These are phyloP conservation scores for Petasospora fabianii DNA, from an alignment of 1,139 yeast genomes.

Conservation along the genomic window DNA sequence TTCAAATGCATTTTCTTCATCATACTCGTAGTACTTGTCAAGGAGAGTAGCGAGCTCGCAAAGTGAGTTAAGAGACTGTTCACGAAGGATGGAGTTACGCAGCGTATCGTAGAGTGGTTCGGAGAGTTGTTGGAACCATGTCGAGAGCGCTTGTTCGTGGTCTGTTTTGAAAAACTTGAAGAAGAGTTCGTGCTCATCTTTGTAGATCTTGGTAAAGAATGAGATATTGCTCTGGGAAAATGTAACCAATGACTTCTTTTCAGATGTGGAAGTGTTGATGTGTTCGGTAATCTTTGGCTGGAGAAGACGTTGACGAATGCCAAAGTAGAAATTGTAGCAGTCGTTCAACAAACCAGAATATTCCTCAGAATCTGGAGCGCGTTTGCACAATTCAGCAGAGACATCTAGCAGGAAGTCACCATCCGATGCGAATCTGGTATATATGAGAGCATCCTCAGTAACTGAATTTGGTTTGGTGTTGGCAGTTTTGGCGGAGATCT, in stretches of 20 bases:
- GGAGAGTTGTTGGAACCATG: slow-evolving; percentile 57
- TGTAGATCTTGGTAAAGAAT: slow-evolving; percentile 53
- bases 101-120: slow-evolving; percentile 76
- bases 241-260: slow-evolving; percentile 42
- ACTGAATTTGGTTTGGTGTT: slow-evolving; percentile 32
- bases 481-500: slow-evolving; percentile 35
- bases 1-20: slow-evolving; percentile 35
- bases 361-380: slow-evolving; percentile 52
- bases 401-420: slow-evolving; percentile 42
- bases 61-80: slow-evolving; percentile 57
- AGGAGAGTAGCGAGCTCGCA: slow-evolving; percentile 76
- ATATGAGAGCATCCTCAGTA: slow-evolving; percentile 52
- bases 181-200: slow-evolving; percentile 60
- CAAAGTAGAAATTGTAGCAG: slow-evolving; percentile 60
- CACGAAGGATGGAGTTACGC: slow-evolving; percentile 64
- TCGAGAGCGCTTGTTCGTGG: slow-evolving; percentile 28
- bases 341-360: slow-evolving; percentile 67
- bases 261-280: slow-evolving; percentile 21
- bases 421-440: slow-evolving; percentile 56
- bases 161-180: slow-evolving; percentile 43
- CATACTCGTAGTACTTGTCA: slow-evolving; percentile 65
- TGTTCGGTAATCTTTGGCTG: slow-evolving; percentile 40
- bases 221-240: slow-evolving; percentile 57
- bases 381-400: slow-evolving; percentile 44
- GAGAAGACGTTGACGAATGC: slow-evolving; percentile 47